phyloP scores from a whole-genome alignment of 2,329 filamentous ascomycete genomes.

The Cercospora beticola region DNA sequence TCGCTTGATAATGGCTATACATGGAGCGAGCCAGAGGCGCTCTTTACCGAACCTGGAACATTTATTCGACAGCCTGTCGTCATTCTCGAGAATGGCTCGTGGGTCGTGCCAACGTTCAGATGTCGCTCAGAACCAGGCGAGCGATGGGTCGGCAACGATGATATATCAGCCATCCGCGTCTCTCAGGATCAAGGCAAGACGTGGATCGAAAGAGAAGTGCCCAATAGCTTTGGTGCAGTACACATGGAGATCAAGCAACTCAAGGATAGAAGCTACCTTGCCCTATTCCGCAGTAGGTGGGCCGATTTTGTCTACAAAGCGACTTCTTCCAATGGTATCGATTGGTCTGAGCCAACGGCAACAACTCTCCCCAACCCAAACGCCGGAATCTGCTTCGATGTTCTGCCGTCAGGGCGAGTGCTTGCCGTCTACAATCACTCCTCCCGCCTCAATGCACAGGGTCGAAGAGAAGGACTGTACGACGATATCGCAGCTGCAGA shows the following conservation, averaged over 20 bases:
- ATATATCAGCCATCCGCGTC: slow-evolving; percentile 21
- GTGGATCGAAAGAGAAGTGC: slow-evolving; percentile 18
- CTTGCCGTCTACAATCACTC: slow-evolving; percentile 15
- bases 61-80: slow-evolving; percentile 24
- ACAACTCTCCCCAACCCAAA: slow-evolving; percentile 20
- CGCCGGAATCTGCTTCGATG: slow-evolving; percentile 22
- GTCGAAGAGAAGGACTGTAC: slow-evolving; percentile 20
- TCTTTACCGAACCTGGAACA: slow-evolving; percentile 21
- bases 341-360: slow-evolving; percentile 20
- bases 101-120: slow-evolving; percentile 24
- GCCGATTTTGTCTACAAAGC: slow-evolving; percentile 16
- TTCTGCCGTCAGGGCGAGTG: slow-evolving; percentile 15
- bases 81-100: slow-evolving; percentile 16
- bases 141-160: slow-evolving; percentile 23
- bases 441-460: slow-evolving; percentile 6
- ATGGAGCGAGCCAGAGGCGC: slow-evolving; percentile 10
- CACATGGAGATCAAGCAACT: slow-evolving; percentile 23
- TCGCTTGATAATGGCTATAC: slow-evolving; percentile 13
- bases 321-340: slow-evolving; percentile 15
- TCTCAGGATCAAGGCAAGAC: slow-evolving; percentile 21
- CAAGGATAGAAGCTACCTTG: slow-evolving; percentile 11
- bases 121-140: slow-evolving; percentile 19
- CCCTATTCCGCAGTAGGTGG: slow-evolving; percentile 13
- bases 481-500: slow-evolving; percentile 21
- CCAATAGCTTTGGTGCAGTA: slow-evolving; percentile 23